Evolutionary conservation across 768 basidiomycete genomes (phyloP).

Genomic region (Rhizopogon vulgaris): DNA sequence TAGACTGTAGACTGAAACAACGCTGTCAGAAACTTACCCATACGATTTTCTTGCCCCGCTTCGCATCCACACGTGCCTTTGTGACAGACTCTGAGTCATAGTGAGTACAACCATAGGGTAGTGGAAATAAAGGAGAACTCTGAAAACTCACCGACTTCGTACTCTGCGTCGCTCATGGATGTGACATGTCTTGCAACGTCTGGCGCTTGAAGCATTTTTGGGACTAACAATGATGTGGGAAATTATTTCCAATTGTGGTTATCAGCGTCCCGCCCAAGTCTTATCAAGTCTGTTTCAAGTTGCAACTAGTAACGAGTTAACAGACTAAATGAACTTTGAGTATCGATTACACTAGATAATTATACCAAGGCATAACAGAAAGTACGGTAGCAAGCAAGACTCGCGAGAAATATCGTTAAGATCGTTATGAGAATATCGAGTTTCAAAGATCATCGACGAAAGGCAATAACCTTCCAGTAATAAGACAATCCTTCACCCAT

Average conservation of each 20-base stretch:
- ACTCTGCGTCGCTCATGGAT: constrained; percentile 43
- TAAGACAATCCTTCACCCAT: constrained; percentile 78
- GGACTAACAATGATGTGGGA: constrained; percentile 5
- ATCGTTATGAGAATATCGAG: not conserved
- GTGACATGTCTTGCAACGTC: constrained; percentile 3
- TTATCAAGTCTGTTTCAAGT: no score
- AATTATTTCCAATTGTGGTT: constrained; percentile 12
- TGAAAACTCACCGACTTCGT: constrained; percentile 57
- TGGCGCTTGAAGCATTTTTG: not conserved
- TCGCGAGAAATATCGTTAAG: not conserved
- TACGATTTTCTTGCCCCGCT: constrained; percentile 37
- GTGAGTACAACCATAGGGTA: constrained; percentile 1
- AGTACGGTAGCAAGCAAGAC: constrained; percentile 1
- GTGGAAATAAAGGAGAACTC: not conserved
- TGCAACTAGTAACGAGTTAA: no score
- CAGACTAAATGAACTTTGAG: not conserved
- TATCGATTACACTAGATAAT: constrained; percentile 8
- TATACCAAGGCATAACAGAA: constrained; percentile 4
- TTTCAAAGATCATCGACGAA: constrained; percentile 6
- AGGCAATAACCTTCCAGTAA: constrained; percentile 49
- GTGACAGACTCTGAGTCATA: constrained; percentile 42
- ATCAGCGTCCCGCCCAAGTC: no score
- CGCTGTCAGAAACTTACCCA: constrained; percentile 37
- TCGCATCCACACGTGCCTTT: constrained; percentile 43
- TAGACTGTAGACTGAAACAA: not conserved